Evolutionary conservation across 306 rosid genomes (phyloP).

Genomic region (Datisca glomerata): DNA sequence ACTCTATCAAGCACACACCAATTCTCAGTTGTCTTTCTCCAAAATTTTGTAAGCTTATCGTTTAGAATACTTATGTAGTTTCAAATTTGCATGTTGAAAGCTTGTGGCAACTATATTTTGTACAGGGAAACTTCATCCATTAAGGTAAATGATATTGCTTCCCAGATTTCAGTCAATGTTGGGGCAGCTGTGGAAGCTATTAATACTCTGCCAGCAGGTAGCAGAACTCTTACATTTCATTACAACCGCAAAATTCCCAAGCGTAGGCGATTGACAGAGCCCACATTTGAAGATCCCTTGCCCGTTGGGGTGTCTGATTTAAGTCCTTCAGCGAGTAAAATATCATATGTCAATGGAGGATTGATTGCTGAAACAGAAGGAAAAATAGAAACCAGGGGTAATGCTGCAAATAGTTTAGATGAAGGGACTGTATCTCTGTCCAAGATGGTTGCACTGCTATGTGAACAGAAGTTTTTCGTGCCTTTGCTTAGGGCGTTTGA

Average conservation of each 20-base stretch:
- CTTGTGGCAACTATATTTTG: conserved; percentile 22
- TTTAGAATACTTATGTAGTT: neutral
- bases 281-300: conserved; percentile 26
- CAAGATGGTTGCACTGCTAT: conserved; percentile 95
- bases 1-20: too few relatives aligned
- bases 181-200: conserved; percentile 88
- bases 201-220: conserved; percentile 50
- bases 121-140: conserved; percentile 90
- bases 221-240: conserved; percentile 60
- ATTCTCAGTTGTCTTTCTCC: too few relatives aligned
- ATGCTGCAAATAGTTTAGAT: conserved; percentile 33
- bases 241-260: conserved; percentile 71
- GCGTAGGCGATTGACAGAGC: conserved; percentile 58
- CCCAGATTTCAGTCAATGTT: conserved; percentile 77
- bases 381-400: conserved; percentile 24
- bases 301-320: conserved; percentile 25
- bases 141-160: conserved; percentile 86
- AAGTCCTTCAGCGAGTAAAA: conserved; percentile 28
- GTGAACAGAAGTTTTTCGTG: conserved; percentile 73
- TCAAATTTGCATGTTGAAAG: conserved; percentile 7
- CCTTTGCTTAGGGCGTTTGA: conserved; percentile 93
- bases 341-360: conserved; percentile 29
- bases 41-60: too few relatives aligned
- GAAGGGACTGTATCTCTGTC: conserved; percentile 65
- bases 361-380: conserved; percentile 27